Evolutionary conservation across 495 filamentous ascomycete genomes (phyloP).

Genomic region (Penicillium macrosclerotiorum): DNA sequence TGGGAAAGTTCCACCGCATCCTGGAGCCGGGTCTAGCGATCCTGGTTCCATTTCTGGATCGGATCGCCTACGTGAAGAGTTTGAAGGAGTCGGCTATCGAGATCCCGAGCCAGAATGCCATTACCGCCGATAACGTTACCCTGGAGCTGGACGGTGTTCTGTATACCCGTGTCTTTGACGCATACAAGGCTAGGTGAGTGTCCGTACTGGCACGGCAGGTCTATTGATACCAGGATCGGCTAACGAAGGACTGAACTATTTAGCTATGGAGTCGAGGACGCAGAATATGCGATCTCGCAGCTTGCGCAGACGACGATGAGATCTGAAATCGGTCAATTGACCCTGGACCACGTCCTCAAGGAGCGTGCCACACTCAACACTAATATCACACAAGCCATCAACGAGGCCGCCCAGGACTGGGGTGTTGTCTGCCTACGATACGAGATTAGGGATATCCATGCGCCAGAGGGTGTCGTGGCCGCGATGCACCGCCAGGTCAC

Average conservation of each 20-base stretch:
- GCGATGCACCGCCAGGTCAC: slow-evolving; percentile 99
- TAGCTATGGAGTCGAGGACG: slow-evolving; percentile 97
- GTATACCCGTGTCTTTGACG: slow-evolving; percentile 94
- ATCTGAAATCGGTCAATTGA: slow-evolving; percentile 92
- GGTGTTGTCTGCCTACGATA: slow-evolving; percentile 94
- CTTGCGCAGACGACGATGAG: slow-evolving; percentile 99
- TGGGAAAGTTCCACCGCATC: slow-evolving; percentile 94
- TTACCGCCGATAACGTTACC: slow-evolving; percentile 97
- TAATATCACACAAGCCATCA: slow-evolving; percentile 97
- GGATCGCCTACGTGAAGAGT: slow-evolving; percentile 96
- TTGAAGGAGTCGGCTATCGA: slow-evolving; percentile 95
- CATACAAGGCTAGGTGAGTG: slow-evolving; percentile 86
- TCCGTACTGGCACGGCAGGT: not conserved
- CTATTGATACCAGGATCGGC: too few species aligned
- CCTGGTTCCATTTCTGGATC: slow-evolving; percentile 86
- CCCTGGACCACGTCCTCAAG: slow-evolving; percentile 95
- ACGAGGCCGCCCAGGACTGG: slow-evolving; percentile 95
- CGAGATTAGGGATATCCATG: slow-evolving; percentile 98
- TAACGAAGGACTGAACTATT: not conserved
- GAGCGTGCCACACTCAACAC: slow-evolving; percentile 93
- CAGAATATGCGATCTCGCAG: slow-evolving; percentile 97
- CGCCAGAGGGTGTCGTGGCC: slow-evolving; percentile 84
- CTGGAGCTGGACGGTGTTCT: slow-evolving; percentile 93
- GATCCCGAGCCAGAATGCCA: slow-evolving; percentile 93
- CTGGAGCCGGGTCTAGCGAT: slow-evolving; percentile 88